Percentiles rank a stretch among this genome's conserved stretches.
These are phyloP conservation scores for Epicoccum sorghinum DNA, from an alignment of 2,329 filamentous ascomycete genomes.

Conservation along the genomic window DNA sequence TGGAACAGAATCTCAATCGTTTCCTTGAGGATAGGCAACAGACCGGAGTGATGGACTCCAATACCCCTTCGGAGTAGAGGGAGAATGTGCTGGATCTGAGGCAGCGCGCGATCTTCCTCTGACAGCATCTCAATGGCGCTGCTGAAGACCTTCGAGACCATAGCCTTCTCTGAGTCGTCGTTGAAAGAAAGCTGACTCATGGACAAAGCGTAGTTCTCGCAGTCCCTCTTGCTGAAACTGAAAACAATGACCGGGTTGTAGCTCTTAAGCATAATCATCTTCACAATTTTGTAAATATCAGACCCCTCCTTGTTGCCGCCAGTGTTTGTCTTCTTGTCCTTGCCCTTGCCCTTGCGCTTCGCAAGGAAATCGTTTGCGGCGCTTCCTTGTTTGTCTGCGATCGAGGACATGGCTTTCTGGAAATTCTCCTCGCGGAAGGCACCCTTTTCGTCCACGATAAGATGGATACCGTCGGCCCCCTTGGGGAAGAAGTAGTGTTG, in stretches of 20 bases:
- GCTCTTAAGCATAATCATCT: constrained; percentile 97
- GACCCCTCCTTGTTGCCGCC: constrained; percentile 69
- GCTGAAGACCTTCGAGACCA: constrained; percentile 92
- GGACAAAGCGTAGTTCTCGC: constrained; percentile 85
- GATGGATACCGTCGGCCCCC: constrained; percentile 88
- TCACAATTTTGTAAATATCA: constrained; percentile 97
- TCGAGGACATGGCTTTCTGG: constrained; percentile 89
- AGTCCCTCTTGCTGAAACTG: constrained; percentile 98
- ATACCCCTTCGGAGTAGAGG: constrained; percentile 90
- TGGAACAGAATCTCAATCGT: constrained; percentile 99
- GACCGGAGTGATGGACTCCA: constrained; percentile 94
- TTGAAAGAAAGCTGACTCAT: constrained; percentile 92
- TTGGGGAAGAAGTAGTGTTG: constrained; percentile 98
- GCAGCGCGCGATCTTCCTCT: constrained; percentile 85
- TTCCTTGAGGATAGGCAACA: constrained; percentile 95
- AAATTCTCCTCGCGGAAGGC: constrained; percentile 97
- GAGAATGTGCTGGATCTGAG: constrained; percentile 89
- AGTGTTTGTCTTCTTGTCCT: constrained; percentile 90
- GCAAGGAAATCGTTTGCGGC: constrained; percentile 80
- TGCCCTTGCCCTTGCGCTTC: constrained; percentile 84
- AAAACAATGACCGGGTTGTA: constrained; percentile 99
- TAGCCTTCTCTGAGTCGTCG: constrained; percentile 90
- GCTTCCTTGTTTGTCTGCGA: constrained; percentile 85
- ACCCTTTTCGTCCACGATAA: constrained; percentile 96
- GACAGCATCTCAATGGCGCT: constrained; percentile 92